Evolutionary conservation across 208 protist genomes (phyloP).

Genomic region (Herpetomonas muscarum): DNA sequence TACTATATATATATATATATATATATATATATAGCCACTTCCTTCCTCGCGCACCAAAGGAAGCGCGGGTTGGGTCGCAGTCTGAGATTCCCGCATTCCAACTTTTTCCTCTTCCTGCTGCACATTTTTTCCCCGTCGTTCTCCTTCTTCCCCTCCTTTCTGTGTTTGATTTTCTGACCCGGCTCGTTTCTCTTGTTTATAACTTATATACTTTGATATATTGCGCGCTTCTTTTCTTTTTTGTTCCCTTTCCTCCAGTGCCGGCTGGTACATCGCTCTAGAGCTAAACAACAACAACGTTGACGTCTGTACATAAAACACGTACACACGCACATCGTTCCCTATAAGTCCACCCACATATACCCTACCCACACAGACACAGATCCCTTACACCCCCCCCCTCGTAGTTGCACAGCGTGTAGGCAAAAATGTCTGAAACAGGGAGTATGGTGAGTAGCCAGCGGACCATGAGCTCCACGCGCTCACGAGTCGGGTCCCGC

Average conservation of each 20-base stretch:
- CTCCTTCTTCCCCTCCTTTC: not conserved
- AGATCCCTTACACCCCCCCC: too few species aligned
- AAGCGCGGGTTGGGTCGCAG: too few species aligned
- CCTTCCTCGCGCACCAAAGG: too few species aligned
- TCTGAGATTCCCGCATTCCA: too few species aligned
- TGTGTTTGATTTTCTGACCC: not conserved
- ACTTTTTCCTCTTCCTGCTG: not conserved
- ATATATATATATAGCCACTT: too few species aligned
- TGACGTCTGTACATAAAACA: not conserved
- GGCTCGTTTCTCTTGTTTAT: slow-evolving; percentile 2
- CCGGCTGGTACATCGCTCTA: not conserved
- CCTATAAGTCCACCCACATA: too few species aligned
- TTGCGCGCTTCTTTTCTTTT: not conserved
- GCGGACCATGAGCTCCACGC: slow-evolving; percentile 7
- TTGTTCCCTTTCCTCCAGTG: not conserved
- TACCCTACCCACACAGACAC: too few species aligned
- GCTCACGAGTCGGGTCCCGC: slow-evolving; percentile 4
- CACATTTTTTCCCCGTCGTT: not conserved
- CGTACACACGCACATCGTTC: not conserved
- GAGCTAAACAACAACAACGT: not conserved
- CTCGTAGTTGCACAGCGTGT: too few species aligned
- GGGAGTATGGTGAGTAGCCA: slow-evolving; percentile 14
- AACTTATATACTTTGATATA: not conserved
- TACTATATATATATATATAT: too few species aligned
- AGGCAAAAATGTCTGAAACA: slow-evolving; percentile 17